These are phyloP conservation scores for Zangia roseola DNA, from an alignment of 768 basidiomycete species.

Conservation along the genomic window DNA sequence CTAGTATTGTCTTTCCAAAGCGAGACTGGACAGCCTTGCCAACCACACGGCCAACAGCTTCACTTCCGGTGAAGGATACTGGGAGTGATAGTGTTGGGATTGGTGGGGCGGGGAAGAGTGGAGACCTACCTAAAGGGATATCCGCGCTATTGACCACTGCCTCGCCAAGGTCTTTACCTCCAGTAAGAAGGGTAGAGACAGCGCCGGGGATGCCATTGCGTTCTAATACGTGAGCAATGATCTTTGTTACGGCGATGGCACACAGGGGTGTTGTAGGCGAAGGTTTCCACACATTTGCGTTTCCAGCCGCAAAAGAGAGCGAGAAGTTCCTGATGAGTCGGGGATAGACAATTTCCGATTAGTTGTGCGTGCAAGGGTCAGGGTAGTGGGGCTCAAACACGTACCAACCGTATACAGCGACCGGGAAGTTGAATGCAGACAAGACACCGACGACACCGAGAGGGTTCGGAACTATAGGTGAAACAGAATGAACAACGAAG, in stretches of 20 bases:
- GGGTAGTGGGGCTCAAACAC: slow-evolving; percentile 13
- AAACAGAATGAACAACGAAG: slow-evolving; percentile 11
- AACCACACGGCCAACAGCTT: slow-evolving; percentile 83
- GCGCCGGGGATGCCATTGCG: slow-evolving; percentile 82
- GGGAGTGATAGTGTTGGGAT: not conserved
- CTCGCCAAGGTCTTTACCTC: slow-evolving; percentile 78
- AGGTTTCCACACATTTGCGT: slow-evolving; percentile 95
- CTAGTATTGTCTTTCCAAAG: slow-evolving; percentile 88
- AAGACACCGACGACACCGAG: slow-evolving; percentile 73
- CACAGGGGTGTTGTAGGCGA: slow-evolving; percentile 86
- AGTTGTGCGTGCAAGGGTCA: not conserved
- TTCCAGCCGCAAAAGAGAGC: slow-evolving; percentile 84
- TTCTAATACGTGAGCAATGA: slow-evolving; percentile 79
- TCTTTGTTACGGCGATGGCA: slow-evolving; percentile 87
- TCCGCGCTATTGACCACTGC: slow-evolving; percentile 69
- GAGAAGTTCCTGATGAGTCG: slow-evolving; percentile 77
- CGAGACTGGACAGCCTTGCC: slow-evolving; percentile 82
- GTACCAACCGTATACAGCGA: slow-evolving; percentile 90
- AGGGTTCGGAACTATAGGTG: slow-evolving; percentile 79
- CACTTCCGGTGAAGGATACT: slow-evolving; percentile 97
- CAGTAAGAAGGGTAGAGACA: slow-evolving; percentile 78
- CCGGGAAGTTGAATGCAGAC: slow-evolving; percentile 96
- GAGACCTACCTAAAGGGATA: slow-evolving; percentile 70
- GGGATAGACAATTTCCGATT: slow-evolving; percentile 6
- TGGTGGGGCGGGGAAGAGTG: not conserved